Base-by-base conservation (phyloP, 495 filamentous ascomycete species). In the Penicillium parvum region DNA sequence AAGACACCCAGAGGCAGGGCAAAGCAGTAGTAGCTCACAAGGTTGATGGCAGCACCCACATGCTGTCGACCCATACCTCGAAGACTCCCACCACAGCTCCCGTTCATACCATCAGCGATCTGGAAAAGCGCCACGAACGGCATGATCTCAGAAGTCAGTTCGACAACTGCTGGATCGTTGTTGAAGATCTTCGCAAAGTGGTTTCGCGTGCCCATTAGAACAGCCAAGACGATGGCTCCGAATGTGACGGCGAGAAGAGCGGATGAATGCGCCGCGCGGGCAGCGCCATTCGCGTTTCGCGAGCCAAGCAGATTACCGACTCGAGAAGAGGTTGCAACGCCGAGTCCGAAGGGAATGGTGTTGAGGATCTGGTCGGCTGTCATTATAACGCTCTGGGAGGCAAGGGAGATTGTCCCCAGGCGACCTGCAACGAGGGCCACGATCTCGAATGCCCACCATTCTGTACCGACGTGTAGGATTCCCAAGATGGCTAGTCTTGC, bases 361-460 rank as follows among this genome's bases (percentile, higher is more conserved):
- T 92, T 95, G 64, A 96, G 81, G 32, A 95, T 81, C 57, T 94
- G 88, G 60, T 95, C 90, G 0, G 87, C 84, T 0, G 90, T 95
- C 89, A 95, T 95, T 62, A 95, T 91, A 26, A 96, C 89, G 46
- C 81, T 86, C 58, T 96, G 90, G 0, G 90, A 83, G 8, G 90
- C 90, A 0, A 95, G 73, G 0, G 90, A 74, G 27, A 92, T 82
- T 0, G 85, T 92, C 7, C 90, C 90, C 0, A 96, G 73, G 7
- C 81, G 74, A 7, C 90, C 90, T 3, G 90, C 90, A 2, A 83
- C 89, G 0, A 96, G 72, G 1, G 90, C 88, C n/a, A 95, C 89
- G 42, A 96, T 95, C 64, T 95, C 90, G 51, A 94, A 95, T 0
- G 90, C 90, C 89, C 90, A 95, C 90, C 90, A 95, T 65, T 96